Conservation (phyloP, 768 basidiomycete genomes). For the Roridomyces roridus region DNA sequence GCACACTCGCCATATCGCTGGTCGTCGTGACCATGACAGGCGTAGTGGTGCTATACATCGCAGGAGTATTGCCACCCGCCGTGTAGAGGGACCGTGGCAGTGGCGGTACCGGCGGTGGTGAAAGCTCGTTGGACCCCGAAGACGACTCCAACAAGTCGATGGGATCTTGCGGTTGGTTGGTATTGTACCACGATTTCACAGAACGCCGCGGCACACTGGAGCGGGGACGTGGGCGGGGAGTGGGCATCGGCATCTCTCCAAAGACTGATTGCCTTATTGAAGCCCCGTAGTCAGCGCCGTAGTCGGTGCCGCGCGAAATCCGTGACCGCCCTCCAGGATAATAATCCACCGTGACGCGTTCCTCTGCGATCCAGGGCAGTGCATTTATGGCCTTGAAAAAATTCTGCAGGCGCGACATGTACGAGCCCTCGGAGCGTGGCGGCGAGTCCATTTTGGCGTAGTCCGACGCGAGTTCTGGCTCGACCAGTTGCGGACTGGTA, state of each 20-base stretch:
- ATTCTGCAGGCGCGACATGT: constrained; percentile 39
- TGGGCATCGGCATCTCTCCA: neutral
- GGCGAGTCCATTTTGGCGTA: constrained; percentile 56
- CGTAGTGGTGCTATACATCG: no score
- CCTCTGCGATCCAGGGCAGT: constrained; percentile 50
- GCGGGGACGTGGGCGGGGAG: constrained; percentile 5
- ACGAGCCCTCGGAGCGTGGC: constrained; percentile 40
- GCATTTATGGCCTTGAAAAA: constrained; percentile 41
- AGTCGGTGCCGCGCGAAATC: constrained; percentile 12
- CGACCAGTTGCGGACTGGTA: constrained; percentile 44
- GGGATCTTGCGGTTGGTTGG: constrained; percentile 10
- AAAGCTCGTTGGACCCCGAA: neutral
- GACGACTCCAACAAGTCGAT: constrained; percentile 12
- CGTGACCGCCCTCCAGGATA: constrained; percentile 39
- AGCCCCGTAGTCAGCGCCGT: no score
- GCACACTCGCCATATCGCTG: neutral
- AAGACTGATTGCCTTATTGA: neutral
- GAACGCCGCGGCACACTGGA: constrained; percentile 24
- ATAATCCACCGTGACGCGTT: constrained; percentile 51
- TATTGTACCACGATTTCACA: constrained; percentile 34
- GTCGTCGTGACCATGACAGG: constrained; percentile 1
- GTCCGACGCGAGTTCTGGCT: constrained; percentile 49
- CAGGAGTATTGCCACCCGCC: no score
- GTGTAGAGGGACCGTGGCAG: no score
- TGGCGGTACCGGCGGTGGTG: constrained; percentile 13